Evolutionary conservation across 1,139 yeast genomes (phyloP).

Genomic region (Yamadazyma friedrichii): DNA sequence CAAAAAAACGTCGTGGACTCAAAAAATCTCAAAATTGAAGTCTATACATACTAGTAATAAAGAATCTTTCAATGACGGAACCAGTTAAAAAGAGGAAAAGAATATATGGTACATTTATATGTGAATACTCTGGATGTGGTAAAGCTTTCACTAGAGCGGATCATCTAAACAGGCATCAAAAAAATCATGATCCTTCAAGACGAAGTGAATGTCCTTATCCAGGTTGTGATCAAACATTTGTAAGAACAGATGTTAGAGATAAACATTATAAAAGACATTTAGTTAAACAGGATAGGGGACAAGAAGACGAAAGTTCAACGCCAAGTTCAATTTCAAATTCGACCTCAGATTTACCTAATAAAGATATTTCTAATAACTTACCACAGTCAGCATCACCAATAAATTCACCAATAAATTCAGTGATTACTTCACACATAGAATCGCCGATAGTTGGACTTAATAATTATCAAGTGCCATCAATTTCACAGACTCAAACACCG

Average conservation of each 20-base stretch:
- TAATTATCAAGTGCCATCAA: background rate
- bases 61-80: background rate
- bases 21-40: too few species aligned
- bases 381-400: too few species aligned
- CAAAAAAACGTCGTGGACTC: too few species aligned
- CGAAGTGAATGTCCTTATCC: constrained; percentile 23
- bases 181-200: constrained; percentile 38
- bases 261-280: constrained; percentile 33
- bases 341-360: too few species aligned
- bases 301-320: background rate
- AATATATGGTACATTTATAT: constrained; percentile 15
- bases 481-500: background rate
- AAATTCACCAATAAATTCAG: too few species aligned
- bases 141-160: constrained; percentile 38
- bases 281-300: constrained; percentile 6
- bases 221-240: constrained; percentile 35
- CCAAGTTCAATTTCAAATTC: background rate
- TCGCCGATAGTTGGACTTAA: too few species aligned
- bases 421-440: too few species aligned
- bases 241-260: constrained; percentile 36
- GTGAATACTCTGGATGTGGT: constrained; percentile 23
- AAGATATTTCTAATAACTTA: too few species aligned
- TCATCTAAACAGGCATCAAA: constrained; percentile 37
- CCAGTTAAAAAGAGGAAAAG: constrained; percentile 12
- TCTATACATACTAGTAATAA: too few species aligned